Evolutionary conservation across 129 eudicot genomes (phyloP), one percentile per base, ranked within the genome.

Genomic region (Ambrosia trifida): DNA sequence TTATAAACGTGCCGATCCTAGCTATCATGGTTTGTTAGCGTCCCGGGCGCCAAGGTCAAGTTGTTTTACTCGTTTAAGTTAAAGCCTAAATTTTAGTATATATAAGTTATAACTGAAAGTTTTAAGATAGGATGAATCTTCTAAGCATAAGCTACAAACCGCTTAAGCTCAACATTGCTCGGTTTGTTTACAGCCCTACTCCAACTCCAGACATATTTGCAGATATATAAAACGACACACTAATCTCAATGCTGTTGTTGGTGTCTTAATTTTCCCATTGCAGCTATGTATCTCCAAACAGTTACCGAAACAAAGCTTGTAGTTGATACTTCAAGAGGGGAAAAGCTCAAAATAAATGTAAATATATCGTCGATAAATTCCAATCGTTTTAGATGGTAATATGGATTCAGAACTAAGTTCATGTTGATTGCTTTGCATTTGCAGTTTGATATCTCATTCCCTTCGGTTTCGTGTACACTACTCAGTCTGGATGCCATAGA

Each of bases 361-460:
- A 64, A 30, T 1, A 30, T 1, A 54, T 72, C n/a, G 3, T n/a
- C 11, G 2, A 30, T 66, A 11, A 33, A n/a, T n/a, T n/a, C 58
- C 12, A 5, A 11, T 64, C 6, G 7, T 61, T 74, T 72, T 38
- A 53, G 5, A 44, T 66, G 17, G 2, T 4, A 70, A 20, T 36
- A 33, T 64, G 59, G 31, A 52, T 54, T 62, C 51, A 68, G 60
- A 64, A 74, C 75, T 63, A 41, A 40, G 28, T 33, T 74, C 45
- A 7, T 35, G 64, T 59, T 9, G 41, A 66, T 70, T 49, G 32
- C 59, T 24, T 38, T 38, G 43, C 31, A 32, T 66, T 18, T 83
- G 87, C 97, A 94, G 99, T 94, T 94, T 84, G 97, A 94, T 77
- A 80, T 94, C 73, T 87, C 97, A 62, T 94, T 94, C 75, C 99